Percentiles rank a stretch among this genome's conserved stretches.
phyloP scores from a whole-genome alignment of 2,329 filamentous ascomycete genomes.

The Calonectria pauciramosa region DNA sequence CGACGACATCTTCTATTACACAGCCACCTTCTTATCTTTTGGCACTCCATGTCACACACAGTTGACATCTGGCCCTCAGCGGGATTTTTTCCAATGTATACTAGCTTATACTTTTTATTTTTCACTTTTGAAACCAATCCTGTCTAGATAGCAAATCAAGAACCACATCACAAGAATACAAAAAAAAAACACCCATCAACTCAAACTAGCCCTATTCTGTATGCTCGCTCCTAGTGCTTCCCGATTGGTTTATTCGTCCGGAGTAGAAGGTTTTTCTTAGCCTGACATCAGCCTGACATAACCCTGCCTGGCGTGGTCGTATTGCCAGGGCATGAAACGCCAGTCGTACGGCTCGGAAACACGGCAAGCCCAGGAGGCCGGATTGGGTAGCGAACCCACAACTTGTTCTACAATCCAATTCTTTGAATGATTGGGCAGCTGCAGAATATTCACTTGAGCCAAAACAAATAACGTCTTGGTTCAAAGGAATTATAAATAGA shows the following conservation, averaged over 20 bases:
- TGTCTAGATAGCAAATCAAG: not conserved
- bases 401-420: not conserved
- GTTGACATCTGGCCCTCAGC: constrained; percentile 40
- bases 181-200: not conserved
- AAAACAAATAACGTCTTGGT: no score
- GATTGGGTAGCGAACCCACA: not conserved
- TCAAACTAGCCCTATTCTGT: not conserved
- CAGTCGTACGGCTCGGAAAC: constrained; percentile 20
- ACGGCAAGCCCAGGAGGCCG: not conserved
- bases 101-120: constrained; percentile 22
- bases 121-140: not conserved
- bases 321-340: constrained; percentile 37
- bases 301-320: constrained; percentile 27
- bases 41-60: constrained; percentile 38
- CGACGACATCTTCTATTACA: constrained; percentile 38
- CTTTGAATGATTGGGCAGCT: not conserved
- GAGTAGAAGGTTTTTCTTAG: not conserved
- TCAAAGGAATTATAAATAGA: no score
- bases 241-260: not conserved
- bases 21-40: constrained; percentile 31
- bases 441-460: no score
- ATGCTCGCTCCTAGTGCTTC: not conserved
- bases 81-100: constrained; percentile 35
- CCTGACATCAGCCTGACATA: constrained; percentile 16
- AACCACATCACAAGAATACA: not conserved